A percentile compares a stretch with the other conserved stretches of the same genome.
Evolutionary conservation across 2,329 filamentous ascomycete genomes (phyloP).

Genomic region (Knoxdaviesia capensis): DNA sequence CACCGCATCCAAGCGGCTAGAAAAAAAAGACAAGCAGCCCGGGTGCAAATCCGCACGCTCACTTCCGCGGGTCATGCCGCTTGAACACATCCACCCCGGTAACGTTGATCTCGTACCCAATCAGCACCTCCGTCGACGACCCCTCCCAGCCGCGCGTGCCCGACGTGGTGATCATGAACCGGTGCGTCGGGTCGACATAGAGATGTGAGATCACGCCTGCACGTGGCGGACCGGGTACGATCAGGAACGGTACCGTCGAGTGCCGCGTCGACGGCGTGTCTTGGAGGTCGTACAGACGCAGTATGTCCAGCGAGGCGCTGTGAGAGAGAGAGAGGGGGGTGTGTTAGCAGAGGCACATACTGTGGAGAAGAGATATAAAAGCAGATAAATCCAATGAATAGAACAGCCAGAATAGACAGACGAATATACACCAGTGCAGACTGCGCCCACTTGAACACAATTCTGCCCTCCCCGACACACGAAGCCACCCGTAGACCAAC

Average conservation of each 20-base stretch:
- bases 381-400: too few relatives aligned
- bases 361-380: too few relatives aligned
- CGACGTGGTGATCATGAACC: constrained; percentile 79
- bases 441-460: neutral
- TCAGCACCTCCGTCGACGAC: constrained; percentile 65
- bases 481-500: neutral
- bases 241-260: constrained; percentile 80
- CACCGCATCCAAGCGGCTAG: neutral
- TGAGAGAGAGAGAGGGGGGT: constrained; percentile 4
- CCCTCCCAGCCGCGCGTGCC: constrained; percentile 95
- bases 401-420: neutral
- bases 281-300: constrained; percentile 76
- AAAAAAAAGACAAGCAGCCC: neutral
- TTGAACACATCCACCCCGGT: neutral
- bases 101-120: constrained; percentile 72
- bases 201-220: constrained; percentile 76
- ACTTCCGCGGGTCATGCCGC: constrained; percentile 1
- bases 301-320: constrained; percentile 80
- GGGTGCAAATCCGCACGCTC: neutral
- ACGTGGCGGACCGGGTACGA: constrained; percentile 67
- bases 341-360: too few relatives aligned
- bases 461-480: too few relatives aligned
- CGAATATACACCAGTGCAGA: neutral
- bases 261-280: constrained; percentile 45
- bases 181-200: constrained; percentile 71